These are phyloP conservation scores for Pholiota adiposa DNA, from an alignment of 1,284 basidiomycete species.

Conservation along the genomic window DNA sequence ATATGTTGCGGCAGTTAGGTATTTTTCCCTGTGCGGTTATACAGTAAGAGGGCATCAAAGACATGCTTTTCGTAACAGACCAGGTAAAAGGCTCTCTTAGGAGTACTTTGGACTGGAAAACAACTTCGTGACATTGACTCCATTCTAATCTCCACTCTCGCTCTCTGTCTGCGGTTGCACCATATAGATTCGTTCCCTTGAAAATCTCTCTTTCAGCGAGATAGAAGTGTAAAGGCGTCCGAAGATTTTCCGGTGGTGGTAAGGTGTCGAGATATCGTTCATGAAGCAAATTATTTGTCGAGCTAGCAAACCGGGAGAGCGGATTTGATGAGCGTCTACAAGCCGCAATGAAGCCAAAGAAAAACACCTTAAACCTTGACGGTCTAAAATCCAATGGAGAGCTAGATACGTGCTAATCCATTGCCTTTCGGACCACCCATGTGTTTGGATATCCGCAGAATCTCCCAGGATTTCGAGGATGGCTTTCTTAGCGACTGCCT, in stretches of 20 bases:
- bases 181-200: constrained; percentile 77
- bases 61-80: constrained; percentile 43
- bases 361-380: constrained; percentile 33
- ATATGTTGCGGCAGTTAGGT: constrained; percentile 73
- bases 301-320: constrained; percentile 7
- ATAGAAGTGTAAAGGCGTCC: constrained; percentile 81
- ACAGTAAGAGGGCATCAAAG: constrained; percentile 3
- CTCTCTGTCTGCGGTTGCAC: constrained; percentile 69
- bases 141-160: constrained; percentile 66
- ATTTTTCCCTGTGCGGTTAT: constrained; percentile 64
- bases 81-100: constrained; percentile 68
- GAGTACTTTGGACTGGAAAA: constrained; percentile 39
- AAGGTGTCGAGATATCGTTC: constrained; percentile 70
- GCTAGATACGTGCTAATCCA: constrained; percentile 73
- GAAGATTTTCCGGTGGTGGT: constrained; percentile 58
- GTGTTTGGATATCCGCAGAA: constrained; percentile 25
- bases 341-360: constrained; percentile 19
- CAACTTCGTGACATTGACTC: constrained; percentile 47
- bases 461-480: constrained; percentile 45
- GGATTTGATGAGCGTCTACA: not conserved
- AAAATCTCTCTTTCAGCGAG: constrained; percentile 65
- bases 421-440: constrained; percentile 70
- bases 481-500: constrained; percentile 48
- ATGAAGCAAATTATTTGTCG: constrained; percentile 45
- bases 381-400: constrained; percentile 68